Conservation (phyloP, 768 basidiomycete species). For the Calocybe cyanea region DNA sequence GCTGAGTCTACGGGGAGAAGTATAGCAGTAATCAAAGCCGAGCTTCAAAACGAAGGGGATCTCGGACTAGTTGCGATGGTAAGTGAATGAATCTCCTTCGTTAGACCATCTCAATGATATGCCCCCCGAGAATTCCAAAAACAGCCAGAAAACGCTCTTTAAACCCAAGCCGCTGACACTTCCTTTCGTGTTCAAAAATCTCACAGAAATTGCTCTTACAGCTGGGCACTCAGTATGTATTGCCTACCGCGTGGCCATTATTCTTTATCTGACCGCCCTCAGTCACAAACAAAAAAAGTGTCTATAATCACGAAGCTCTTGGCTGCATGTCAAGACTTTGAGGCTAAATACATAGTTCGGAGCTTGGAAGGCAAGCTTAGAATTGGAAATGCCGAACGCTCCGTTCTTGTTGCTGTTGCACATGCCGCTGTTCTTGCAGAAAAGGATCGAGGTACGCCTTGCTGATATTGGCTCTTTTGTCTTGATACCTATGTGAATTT, state of each 20-base stretch:
- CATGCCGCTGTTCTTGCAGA: conserved; percentile 86
- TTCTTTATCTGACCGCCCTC: conserved; percentile 7
- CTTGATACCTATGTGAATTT: conserved; percentile 3
- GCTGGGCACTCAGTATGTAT: conserved; percentile 69
- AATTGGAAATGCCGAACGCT: conserved; percentile 95
- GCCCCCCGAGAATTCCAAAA: conserved; percentile 75
- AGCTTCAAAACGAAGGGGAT: conserved; percentile 93
- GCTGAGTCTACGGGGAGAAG: conserved; percentile 93
- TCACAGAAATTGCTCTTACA: conserved; percentile 87
- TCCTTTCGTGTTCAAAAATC: conserved; percentile 81
- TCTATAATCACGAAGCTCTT: conserved; percentile 92
- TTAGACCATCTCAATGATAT: conserved; percentile 1
- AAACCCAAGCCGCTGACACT: conserved; percentile 91
- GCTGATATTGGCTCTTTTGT: not conserved
- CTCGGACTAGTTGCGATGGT: conserved; percentile 97
- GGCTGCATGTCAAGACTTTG: conserved; percentile 84
- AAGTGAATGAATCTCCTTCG: conserved; percentile 16
- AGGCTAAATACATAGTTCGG: conserved; percentile 96
- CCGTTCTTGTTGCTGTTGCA: conserved; percentile 91
- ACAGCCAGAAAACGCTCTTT: conserved; percentile 89
- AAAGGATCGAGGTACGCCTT: conserved; percentile 41
- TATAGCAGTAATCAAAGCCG: conserved; percentile 76
- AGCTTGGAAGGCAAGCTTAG: conserved; percentile 95
- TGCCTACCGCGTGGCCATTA: not conserved
- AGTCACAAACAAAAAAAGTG: conserved; percentile 96